Conservation (phyloP, 2,329 filamentous ascomycete species). For the Fusarium aywerte region DNA sequence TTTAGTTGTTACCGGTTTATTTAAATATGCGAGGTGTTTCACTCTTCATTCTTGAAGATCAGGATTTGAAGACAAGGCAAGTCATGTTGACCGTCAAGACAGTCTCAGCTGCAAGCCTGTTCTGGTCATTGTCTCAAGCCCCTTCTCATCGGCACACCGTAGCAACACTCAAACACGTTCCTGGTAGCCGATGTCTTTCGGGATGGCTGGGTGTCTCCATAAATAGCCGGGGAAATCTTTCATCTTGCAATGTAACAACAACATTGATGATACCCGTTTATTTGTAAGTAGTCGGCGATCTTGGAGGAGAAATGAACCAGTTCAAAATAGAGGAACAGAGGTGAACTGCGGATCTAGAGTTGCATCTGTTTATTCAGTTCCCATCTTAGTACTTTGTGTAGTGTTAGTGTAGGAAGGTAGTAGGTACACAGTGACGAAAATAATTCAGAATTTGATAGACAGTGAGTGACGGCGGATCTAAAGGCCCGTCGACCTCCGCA, state of each 20-base stretch:
- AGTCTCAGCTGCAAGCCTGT: not conserved
- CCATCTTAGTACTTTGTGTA: not conserved
- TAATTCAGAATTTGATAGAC: slow-evolving; percentile 1
- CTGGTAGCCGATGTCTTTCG: not conserved
- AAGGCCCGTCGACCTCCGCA: slow-evolving; percentile 17
- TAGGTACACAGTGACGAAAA: no score
- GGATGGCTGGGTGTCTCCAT: slow-evolving; percentile 17
- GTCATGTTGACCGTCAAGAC: not conserved
- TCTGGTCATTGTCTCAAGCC: not conserved
- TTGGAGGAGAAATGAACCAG: not conserved
- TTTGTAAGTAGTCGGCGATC: not conserved
- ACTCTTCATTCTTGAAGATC: not conserved
- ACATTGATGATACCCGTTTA: not conserved
- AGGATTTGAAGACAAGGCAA: not conserved
- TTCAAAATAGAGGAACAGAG: not conserved
- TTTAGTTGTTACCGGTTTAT: not conserved
- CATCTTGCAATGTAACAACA: not conserved
- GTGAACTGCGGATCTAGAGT: no score
- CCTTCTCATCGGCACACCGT: slow-evolving; percentile 1
- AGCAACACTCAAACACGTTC: slow-evolving; percentile 18
- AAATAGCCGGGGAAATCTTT: slow-evolving; percentile 21
- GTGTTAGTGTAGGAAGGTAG: no score
- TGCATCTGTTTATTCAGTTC: not conserved
- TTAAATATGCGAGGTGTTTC: not conserved
- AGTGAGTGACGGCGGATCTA: slow-evolving; percentile 4